phyloP scores from a whole-genome alignment of 192 early-diverging fungal genomes.

The Jimgerdemannia lactiflua region DNA sequence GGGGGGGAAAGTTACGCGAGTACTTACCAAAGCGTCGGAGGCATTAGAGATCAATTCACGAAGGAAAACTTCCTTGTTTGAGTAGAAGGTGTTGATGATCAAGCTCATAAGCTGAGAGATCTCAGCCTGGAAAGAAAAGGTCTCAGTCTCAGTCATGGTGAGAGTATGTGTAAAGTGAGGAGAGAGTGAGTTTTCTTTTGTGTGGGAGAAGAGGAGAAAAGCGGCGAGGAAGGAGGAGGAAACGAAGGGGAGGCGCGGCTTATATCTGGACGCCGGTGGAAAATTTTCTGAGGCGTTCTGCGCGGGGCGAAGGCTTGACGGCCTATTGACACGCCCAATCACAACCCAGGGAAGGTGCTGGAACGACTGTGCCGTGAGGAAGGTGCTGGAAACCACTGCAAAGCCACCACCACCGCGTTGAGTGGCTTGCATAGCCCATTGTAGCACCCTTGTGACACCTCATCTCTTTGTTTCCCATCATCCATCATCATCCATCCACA shows the following conservation, averaged over 20 bases:
- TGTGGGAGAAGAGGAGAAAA: background rate
- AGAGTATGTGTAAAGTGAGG: background rate
- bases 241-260: background rate
- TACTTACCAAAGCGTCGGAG: conserved; percentile 37
- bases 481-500: background rate
- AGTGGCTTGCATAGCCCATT: no score
- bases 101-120: conserved; percentile 99
- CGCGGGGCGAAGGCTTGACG: background rate
- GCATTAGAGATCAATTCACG: conserved; percentile 96
- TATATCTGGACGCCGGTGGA: background rate
- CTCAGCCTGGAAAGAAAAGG: conserved; percentile 98
- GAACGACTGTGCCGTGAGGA: background rate
- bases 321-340: background rate
- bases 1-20: no score
- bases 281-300: background rate
- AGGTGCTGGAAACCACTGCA: background rate
- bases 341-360: background rate
- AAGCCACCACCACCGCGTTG: background rate
- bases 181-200: background rate
- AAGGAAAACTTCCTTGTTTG: conserved; percentile 93
- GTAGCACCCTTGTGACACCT: background rate
- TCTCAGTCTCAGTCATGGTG: conserved; percentile 47
- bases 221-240: background rate
- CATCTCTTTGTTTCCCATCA: background rate
- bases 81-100: conserved; percentile 99